These are phyloP conservation scores for Trametes coccinea DNA, from an alignment of 768 basidiomycete species.

Conservation along the genomic window DNA sequence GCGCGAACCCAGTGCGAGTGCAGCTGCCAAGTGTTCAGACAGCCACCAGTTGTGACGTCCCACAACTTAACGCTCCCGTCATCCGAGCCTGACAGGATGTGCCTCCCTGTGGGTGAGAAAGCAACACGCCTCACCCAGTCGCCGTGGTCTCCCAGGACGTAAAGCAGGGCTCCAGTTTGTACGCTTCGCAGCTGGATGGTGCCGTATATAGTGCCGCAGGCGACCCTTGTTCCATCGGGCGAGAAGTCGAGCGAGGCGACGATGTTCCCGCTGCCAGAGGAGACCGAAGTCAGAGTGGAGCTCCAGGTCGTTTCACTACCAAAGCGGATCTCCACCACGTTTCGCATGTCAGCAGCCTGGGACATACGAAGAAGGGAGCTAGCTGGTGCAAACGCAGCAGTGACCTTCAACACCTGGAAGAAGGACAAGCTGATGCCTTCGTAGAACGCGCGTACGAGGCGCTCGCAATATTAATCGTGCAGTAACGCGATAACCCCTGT, in stretches of 20 bases:
- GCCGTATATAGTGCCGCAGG: neutral
- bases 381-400: neutral
- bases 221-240: constrained; percentile 2
- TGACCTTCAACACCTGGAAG: constrained; percentile 15
- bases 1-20: constrained; percentile 16
- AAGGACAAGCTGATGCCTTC: constrained; percentile 14
- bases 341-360: neutral
- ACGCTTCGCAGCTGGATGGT: constrained; percentile 8
- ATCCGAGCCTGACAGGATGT: neutral
- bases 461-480: too few relatives aligned
- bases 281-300: neutral
- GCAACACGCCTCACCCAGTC: neutral
- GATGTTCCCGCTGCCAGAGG: too few relatives aligned
- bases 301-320: neutral
- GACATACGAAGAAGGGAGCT: neutral
- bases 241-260: constrained; percentile 3
- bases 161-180: neutral
- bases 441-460: constrained; percentile 12
- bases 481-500: too few relatives aligned
- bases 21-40: neutral
- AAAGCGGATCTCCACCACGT: neutral
- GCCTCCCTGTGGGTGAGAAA: neutral
- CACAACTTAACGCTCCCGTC: neutral
- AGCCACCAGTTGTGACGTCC: neutral
- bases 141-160: neutral